Base-by-base conservation (phyloP, 768 basidiomycete genomes). In the Terana coerulea region DNA sequence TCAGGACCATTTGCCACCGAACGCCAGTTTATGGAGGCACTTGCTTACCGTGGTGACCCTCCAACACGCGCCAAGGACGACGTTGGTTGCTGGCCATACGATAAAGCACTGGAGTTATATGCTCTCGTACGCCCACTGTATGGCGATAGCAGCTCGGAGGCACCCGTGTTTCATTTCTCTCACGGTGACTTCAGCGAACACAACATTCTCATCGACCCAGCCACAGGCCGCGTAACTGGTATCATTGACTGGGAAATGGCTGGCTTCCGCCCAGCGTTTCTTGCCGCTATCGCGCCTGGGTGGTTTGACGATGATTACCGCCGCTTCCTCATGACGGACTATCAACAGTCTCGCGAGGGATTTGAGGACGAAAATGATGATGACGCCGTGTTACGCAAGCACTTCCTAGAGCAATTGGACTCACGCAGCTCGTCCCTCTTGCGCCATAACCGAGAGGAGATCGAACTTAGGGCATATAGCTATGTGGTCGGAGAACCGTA, bases 161-260 rank as follows among this genome's bases (percentile, higher is more conserved):
- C 44, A 10, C 17, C 44, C 44, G 5, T 46, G 8, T 46, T 46
- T n/a, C 44, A 46, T 17, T 48, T 48, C 47, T 10, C 47, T 10
- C 47, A 48, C 31, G 30, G 15, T 15, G 47, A 48, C 34, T 26
- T 48, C 12, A 21, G n/a, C 12, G 6, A 14, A 5, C 11, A 17
- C 6, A 34, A 48, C 17, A 48, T 48, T 17, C 34, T 48, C 5
- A 8, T 48, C 5, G 47, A 48, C 21, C 30, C 30, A 11, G 31
- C 4, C 4, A 35, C 24, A 12, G 47, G 47, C 6, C n/a, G 26
- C 12, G 26, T 48, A 8, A 33, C 31, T 11, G 47, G 6, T 5
- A 15, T 48, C n/a, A 7, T 48, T 6, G 47, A 48, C 21, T 48
- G 47, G 47, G 47, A 48, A 34, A 22, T 48, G 17, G n/a, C 47